Conservation (phyloP, 148 eudicot species). For the Cornus controversa region DNA sequence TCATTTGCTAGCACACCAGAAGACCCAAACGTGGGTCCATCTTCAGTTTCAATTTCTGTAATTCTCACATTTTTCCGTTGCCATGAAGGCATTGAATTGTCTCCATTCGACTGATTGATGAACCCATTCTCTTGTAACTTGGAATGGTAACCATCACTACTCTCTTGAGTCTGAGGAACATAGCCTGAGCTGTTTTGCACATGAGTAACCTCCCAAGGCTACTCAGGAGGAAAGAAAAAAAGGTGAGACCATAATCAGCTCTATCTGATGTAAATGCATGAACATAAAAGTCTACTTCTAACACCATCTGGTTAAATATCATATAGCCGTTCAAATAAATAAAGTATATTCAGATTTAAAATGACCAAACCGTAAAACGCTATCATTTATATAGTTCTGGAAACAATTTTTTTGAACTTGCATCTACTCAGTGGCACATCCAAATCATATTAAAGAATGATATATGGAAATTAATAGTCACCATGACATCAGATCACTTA, state of each 20-base stretch:
- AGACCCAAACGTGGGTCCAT: constrained; percentile 28
- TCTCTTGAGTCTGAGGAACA: constrained; percentile 28
- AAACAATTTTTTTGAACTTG: too few species aligned
- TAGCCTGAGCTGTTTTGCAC: constrained; percentile 31
- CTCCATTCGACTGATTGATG: constrained; percentile 41
- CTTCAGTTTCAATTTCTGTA: constrained; percentile 51
- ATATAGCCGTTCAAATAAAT: not conserved
- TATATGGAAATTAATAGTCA: too few species aligned
- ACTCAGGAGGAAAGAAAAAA: constrained; percentile 4
- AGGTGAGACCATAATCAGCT: not conserved
- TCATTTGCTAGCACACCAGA: constrained; percentile 21
- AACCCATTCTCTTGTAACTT: constrained; percentile 38
- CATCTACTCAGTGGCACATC: too few species aligned
- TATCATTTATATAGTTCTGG: not conserved
- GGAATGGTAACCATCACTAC: constrained; percentile 25
- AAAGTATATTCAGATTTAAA: not conserved
- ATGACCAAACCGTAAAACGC: not conserved
- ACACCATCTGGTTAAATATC: not conserved
- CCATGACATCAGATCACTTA: too few species aligned
- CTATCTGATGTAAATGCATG: not conserved
- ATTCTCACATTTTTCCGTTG: constrained; percentile 55
- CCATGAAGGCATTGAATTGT: constrained; percentile 60
- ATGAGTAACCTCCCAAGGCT: constrained; percentile 86
- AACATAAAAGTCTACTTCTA: not conserved
- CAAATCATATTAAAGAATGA: too few species aligned